Evolutionary conservation across 176 grass and related monocot species (phyloP), one percentile per base, ranked within the genome.

Genomic region (Avena insularis): DNA sequence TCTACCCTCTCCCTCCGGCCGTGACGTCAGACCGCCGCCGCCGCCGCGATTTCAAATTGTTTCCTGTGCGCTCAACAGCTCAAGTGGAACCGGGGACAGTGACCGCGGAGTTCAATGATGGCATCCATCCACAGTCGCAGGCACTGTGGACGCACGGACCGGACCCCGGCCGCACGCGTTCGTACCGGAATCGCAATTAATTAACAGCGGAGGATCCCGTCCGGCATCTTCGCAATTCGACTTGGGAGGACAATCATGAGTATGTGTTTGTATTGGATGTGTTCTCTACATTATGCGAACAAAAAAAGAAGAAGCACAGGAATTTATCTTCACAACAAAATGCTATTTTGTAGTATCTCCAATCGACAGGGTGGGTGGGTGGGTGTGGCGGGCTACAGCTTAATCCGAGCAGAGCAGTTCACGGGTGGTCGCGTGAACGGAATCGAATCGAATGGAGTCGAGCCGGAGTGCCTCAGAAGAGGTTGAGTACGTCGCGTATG

Each of bases 401-500:
- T 43, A 43, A 43, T 43, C 49, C 49, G 49, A 51, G 12, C 49
- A 51, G 51, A 54, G 51, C 51, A 54, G 4, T 16, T 54, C 54
- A 56, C 51, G 51, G 38, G 38, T 43, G 38, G 38, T 6, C 38
- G 29, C 6, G 6, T 43, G 38, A 56, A 56, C 12, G 15, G 16
- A 60, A 53, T 53, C 13, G 55, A 20, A 57, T 1, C 16, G 54
- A 57, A 57, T 7, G 54, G 54, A 57, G 15, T 57, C 14, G 53
- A 55, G 14, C 3, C 53, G n/a, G 56, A 6, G 56, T 9, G 57
- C 19, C 1, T 87, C 85, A 95, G 83, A 96, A 97, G 81, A 97
- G 93, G 79, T 97, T 87, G 83, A 97, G 92, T 60, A 97, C 93
- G 29, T 97, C 90, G 71, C 87, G 92, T 75, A 94, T 94, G 80